phyloP scores from a whole-genome alignment of 2,329 filamentous ascomycete species.

The Pezicula carpinea region DNA sequence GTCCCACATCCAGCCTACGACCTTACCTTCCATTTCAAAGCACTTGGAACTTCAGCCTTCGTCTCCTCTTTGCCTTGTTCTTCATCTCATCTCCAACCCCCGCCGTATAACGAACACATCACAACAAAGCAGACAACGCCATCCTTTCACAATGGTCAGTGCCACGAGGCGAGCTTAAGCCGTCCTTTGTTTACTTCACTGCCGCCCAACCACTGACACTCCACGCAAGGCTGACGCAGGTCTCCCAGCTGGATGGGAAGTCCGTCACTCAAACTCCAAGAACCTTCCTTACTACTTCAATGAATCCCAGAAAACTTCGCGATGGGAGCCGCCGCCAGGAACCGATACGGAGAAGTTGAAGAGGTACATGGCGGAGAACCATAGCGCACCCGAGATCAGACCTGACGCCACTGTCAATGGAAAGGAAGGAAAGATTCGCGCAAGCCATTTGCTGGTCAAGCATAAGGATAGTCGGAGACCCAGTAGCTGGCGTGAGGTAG shows the following conservation, averaged over 20 bases:
- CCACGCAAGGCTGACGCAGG: slow-evolving; percentile 64
- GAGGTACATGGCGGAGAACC: slow-evolving; percentile 85
- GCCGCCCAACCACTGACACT: slow-evolving; percentile 6
- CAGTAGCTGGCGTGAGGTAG: slow-evolving; percentile 82
- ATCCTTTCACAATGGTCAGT: slow-evolving; percentile 19
- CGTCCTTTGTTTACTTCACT: slow-evolving; percentile 15
- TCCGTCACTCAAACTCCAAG: slow-evolving; percentile 96
- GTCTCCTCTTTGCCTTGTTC: not conserved
- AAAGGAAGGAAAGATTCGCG: slow-evolving; percentile 74
- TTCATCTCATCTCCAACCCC: too few relatives aligned
- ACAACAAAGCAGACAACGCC: too few relatives aligned
- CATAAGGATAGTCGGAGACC: slow-evolving; percentile 84
- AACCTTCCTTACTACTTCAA: slow-evolving; percentile 99
- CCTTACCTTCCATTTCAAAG: too few relatives aligned
- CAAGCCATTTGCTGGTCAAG: slow-evolving; percentile 90
- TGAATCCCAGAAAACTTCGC: slow-evolving; percentile 74
- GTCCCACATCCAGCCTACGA: too few relatives aligned
- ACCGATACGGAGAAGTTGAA: slow-evolving; percentile 93
- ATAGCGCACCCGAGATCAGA: slow-evolving; percentile 55
- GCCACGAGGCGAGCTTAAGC: not conserved
- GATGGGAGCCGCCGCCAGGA: slow-evolving; percentile 87
- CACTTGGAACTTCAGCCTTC: not conserved
- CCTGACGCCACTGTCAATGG: slow-evolving; percentile 28
- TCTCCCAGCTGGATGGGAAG: slow-evolving; percentile 85
- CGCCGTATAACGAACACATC: too few relatives aligned